Base-by-base conservation (phyloP, 2,329 filamentous ascomycete species). In the Pseudogymnoascus sp. region DNA sequence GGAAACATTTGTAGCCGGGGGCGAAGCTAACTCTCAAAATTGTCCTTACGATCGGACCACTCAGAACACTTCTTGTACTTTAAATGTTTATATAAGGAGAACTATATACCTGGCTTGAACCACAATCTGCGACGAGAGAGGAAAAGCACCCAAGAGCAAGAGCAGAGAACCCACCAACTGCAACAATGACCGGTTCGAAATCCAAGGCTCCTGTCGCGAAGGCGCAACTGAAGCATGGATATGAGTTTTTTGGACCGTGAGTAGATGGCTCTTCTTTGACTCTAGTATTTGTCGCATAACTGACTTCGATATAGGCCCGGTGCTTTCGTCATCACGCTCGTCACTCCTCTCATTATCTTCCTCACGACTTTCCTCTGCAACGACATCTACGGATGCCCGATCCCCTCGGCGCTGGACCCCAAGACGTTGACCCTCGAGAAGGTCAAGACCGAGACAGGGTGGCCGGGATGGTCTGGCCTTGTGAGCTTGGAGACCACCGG, bases 311-410 rank as follows among this genome's bases (percentile, higher is more conserved):
- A 11, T 67, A 96, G 92, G 62, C 80, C 88, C 44, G 93, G 92
- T 63, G 91, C 90, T 37, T 84, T 88, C 65, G 83, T 78, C 65
- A 90, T 97, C 71, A 89, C 89, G 7, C 88, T 96, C 70, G 87
- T 88, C 63, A 85, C 97, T 0, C 93, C 93, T 0, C 65, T 92
- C 44, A 82, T 93, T 67, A 84, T 91, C 69, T 96, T 95, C 77
- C 74, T 87, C 70, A 88, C 93, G 72, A 83, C 87, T 56, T 96
- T 97, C 73, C 80, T 88, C 70, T 97, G 93, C 82, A 97, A 97
- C 78, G 93, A 97, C 75, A 80, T 96, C 67, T 88, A 91, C 7
- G 93, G 95, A 64, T 97, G 95, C 73, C 95, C 93, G 56, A 88
- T 90, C 2, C 91, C 93, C 3, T 91, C 90, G 3, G 81, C 93